These are phyloP conservation scores for Wickerhamiella shivajii DNA, from an alignment of 805 yeast genomes.

Conservation along the genomic window DNA sequence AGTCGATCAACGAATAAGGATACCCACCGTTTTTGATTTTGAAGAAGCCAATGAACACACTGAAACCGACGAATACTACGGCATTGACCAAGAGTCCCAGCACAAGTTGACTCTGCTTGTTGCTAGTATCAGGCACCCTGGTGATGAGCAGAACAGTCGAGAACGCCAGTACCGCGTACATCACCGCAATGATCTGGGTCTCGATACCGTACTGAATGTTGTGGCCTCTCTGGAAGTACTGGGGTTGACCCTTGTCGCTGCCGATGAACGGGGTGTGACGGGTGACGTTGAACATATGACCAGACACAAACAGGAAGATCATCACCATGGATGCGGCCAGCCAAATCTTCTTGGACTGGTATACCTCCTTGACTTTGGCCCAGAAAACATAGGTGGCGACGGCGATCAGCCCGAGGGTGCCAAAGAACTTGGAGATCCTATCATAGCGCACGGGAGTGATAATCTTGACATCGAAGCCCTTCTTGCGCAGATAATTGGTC, in stretches of 20 bases:
- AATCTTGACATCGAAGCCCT: constrained; percentile 20
- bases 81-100: constrained; percentile 33
- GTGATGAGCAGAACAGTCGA: constrained; percentile 43
- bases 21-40: constrained; percentile 57
- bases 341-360: constrained; percentile 53
- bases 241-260: constrained; percentile 29
- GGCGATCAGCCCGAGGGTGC: constrained; percentile 10
- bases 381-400: constrained; percentile 14
- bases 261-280: constrained; percentile 46
- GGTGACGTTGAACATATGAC: constrained; percentile 87
- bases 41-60: constrained; percentile 52
- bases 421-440: constrained; percentile 11
- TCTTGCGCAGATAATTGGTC: constrained; percentile 10
- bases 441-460: constrained; percentile 24
- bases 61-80: constrained; percentile 41
- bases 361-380: constrained; percentile 27
- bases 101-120: constrained; percentile 34
- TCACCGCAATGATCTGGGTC: constrained; percentile 66
- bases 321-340: constrained; percentile 47
- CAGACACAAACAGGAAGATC: constrained; percentile 61
- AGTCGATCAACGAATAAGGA: constrained; percentile 44
- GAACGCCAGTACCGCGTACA: constrained; percentile 44
- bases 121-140: constrained; percentile 37
- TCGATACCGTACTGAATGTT: constrained; percentile 74
- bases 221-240: constrained; percentile 50